phyloP scores from a whole-genome alignment of 2,329 filamentous ascomycete species.

The Hortaea sp. region DNA sequence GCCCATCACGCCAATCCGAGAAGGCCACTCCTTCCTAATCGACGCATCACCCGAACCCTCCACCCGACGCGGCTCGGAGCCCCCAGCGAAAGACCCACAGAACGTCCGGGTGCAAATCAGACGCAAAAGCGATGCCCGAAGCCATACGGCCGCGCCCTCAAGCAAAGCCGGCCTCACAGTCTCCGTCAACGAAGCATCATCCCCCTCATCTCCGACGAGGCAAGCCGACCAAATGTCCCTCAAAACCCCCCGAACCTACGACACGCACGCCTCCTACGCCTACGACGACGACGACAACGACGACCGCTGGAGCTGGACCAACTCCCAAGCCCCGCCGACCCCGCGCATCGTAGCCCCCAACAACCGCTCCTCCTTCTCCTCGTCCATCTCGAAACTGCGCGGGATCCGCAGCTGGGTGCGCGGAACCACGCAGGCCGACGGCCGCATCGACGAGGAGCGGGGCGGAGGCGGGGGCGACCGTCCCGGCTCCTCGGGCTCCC shows the following conservation, averaged over 20 bases:
- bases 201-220: not conserved
- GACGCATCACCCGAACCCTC: slow-evolving; percentile 1
- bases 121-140: not conserved
- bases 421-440: not conserved
- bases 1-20: slow-evolving; percentile 1
- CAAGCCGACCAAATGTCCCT: not conserved
- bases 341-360: slow-evolving; percentile 10
- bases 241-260: not conserved
- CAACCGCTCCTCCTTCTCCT: slow-evolving; percentile 6
- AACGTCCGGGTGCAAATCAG: not conserved
- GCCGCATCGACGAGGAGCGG: slow-evolving; percentile 7
- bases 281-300: not conserved
- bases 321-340: slow-evolving; percentile 17
- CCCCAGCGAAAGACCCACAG: not conserved
- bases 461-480: not conserved
- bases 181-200: not conserved
- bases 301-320: slow-evolving; percentile 20
- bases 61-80: not conserved
- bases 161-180: not conserved
- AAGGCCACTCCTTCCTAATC: not conserved
- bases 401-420: slow-evolving; percentile 9
- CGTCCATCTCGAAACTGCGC: slow-evolving; percentile 8
- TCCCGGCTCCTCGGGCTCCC: not conserved
- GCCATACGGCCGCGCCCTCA: not conserved
- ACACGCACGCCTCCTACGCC: no score